These are phyloP conservation scores for Daldinia decipiens DNA, from an alignment of 495 filamentous ascomycete species.

Conservation along the genomic window DNA sequence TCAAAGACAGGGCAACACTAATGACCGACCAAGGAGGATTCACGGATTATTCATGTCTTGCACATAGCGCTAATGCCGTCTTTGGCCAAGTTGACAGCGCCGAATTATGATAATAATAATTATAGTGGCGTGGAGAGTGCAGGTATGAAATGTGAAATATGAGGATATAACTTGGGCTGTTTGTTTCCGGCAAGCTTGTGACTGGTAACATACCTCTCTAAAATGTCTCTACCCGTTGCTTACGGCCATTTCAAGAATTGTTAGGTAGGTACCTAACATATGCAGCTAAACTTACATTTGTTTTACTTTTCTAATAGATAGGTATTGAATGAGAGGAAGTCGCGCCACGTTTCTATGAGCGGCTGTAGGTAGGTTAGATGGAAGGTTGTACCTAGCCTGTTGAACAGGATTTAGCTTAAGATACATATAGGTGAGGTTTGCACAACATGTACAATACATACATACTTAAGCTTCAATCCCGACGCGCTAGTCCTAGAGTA, in stretches of 20 bases:
- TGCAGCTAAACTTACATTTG: background rate
- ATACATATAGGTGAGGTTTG: slow-evolving; percentile 5
- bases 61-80: slow-evolving; percentile 6
- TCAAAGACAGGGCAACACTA: slow-evolving; percentile 11
- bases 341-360: slow-evolving; percentile 26
- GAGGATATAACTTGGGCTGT: slow-evolving; percentile 9
- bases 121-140: slow-evolving; percentile 1
- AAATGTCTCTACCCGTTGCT: slow-evolving; percentile 6
- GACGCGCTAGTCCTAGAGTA: slow-evolving; percentile 6
- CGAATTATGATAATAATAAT: background rate
- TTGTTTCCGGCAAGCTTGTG: slow-evolving; percentile 19
- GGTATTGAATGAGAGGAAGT: slow-evolving; percentile 11
- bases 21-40: background rate
- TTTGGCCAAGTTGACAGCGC: slow-evolving; percentile 8
- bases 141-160: background rate
- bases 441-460: slow-evolving; percentile 12
- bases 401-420: slow-evolving; percentile 18
- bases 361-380: background rate
- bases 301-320: background rate
- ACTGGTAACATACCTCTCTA: background rate
- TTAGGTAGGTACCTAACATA: no score
- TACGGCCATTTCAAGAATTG: slow-evolving; percentile 16
- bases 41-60: slow-evolving; percentile 10
- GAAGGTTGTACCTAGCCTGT: slow-evolving; percentile 27
- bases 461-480: background rate